Evolutionary conservation across 148 eudicot species (phyloP).

Genomic region (Rhododendron ovatum): DNA sequence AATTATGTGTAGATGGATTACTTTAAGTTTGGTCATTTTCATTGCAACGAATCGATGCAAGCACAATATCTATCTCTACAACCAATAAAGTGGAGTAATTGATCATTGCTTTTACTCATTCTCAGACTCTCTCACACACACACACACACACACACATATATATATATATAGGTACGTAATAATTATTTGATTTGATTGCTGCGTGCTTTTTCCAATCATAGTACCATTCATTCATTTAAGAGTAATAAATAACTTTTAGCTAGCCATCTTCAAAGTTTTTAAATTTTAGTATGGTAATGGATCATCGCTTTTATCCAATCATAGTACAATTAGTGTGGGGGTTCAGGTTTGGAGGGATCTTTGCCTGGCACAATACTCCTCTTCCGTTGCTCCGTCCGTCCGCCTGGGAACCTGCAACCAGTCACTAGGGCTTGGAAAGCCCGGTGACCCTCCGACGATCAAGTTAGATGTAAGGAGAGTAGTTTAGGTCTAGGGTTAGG

Average conservation of each 20-base stretch:
- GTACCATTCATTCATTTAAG: background rate
- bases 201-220: background rate
- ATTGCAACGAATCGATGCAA: background rate
- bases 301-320: too few species aligned
- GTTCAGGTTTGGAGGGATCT: too few species aligned
- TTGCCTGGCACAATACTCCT: too few species aligned
- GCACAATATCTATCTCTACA: background rate
- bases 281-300: too few species aligned
- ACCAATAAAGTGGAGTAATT: background rate
- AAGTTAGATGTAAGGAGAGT: too few species aligned
- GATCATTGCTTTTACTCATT: background rate
- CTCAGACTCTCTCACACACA: background rate
- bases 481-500: too few species aligned
- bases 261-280: background rate
- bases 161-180: background rate
- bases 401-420: too few species aligned
- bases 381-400: too few species aligned
- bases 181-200: background rate
- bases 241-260: background rate
- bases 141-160: too few species aligned
- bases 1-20: background rate
- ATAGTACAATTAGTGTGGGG: too few species aligned
- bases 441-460: too few species aligned
- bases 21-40: background rate
- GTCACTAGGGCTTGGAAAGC: too few species aligned